Conservation (phyloP, 441 rosid genomes). For the Populus hybrid region DNA sequence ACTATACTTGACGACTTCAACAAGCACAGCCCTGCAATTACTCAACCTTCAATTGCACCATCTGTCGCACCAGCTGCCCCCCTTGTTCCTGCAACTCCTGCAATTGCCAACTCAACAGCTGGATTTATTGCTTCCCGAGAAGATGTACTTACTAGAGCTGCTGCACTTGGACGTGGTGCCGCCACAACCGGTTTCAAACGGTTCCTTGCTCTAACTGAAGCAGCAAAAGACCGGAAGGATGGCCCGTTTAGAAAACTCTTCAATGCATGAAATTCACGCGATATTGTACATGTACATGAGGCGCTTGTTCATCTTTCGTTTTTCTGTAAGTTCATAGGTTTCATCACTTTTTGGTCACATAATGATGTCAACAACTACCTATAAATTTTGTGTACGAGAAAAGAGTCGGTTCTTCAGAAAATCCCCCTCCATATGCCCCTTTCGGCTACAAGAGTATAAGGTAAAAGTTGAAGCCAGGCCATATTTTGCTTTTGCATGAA, state of each 20-base stretch:
- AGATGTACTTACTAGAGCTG: constrained; percentile 94
- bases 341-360: neutral
- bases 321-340: neutral
- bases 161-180: constrained; percentile 98
- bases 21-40: constrained; percentile 73
- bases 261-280: constrained; percentile 42
- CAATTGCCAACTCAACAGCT: constrained; percentile 44
- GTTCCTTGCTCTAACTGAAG: constrained; percentile 99
- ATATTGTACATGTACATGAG: neutral
- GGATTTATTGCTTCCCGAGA: constrained; percentile 87
- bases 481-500: neutral
- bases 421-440: neutral
- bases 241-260: constrained; percentile 92
- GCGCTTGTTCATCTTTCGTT: neutral
- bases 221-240: constrained; percentile 97
- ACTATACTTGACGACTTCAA: constrained; percentile 89
- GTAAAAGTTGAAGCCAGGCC: neutral
- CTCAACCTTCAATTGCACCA: constrained; percentile 47
- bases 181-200: constrained; percentile 98
- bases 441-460: neutral
- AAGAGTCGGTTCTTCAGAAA: neutral
- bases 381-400: neutral
- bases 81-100: constrained; percentile 31
- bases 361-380: neutral
- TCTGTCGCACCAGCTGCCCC: constrained; percentile 39